phyloP scores from a whole-genome alignment of 192 early-diverging fungal genomes.

The Dissophora ornata region DNA sequence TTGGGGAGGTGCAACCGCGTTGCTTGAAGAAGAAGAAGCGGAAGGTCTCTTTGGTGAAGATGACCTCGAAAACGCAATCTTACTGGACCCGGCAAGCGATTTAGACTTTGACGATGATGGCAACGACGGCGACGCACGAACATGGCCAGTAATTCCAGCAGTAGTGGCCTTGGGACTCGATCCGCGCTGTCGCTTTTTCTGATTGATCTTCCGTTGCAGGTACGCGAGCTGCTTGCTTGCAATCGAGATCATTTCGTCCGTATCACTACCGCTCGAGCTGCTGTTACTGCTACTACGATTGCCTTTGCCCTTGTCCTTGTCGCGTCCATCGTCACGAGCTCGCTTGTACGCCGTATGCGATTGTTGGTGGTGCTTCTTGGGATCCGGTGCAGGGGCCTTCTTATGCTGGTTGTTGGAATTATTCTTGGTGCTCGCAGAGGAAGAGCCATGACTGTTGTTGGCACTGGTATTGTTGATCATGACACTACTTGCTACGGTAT shows the following conservation, averaged over 20 bases:
- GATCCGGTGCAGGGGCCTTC: not conserved
- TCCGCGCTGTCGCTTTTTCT: conserved; percentile 22
- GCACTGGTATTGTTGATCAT: not conserved
- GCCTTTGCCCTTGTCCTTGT: not conserved
- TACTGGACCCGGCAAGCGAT: too few relatives aligned
- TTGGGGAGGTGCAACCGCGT: too few relatives aligned
- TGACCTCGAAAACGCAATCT: too few relatives aligned
- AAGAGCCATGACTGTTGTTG: not conserved
- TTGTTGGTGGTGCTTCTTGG: conserved; percentile 1
- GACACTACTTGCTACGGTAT: not conserved
- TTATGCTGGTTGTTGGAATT: not conserved
- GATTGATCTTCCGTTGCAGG: conserved; percentile 46
- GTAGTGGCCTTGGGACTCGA: not conserved
- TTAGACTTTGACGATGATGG: too few relatives aligned
- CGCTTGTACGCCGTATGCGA: not conserved
- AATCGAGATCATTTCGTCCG: conserved; percentile 42
- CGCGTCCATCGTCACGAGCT: not conserved
- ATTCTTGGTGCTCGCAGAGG: not conserved
- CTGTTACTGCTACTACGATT: not conserved
- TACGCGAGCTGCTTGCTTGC: conserved; percentile 50
- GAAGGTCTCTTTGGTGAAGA: too few relatives aligned
- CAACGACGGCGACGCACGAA: too few relatives aligned
- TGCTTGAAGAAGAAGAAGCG: too few relatives aligned
- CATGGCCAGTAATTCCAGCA: too few relatives aligned
- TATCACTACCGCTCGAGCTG: conserved; percentile 33